These are phyloP conservation scores for Euphorbia lathyris DNA, from an alignment of 345 rosid genomes.

Conservation along the genomic window DNA sequence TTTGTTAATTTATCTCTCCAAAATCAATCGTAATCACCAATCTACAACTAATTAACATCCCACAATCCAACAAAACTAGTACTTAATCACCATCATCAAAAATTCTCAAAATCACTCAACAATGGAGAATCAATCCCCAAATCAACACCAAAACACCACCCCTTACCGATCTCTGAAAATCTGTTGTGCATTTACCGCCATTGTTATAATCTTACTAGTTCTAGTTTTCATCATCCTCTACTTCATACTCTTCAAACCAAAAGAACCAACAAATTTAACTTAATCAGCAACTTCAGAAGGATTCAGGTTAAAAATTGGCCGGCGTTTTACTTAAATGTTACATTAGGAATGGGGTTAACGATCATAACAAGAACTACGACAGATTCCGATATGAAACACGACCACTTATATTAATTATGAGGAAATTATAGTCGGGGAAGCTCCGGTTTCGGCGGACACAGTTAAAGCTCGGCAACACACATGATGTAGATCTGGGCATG, in stretches of 20 bases:
- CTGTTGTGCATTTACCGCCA: background rate
- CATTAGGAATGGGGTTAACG: slow-evolving; percentile 25
- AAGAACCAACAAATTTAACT: slow-evolving; percentile 25
- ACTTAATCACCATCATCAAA: no score
- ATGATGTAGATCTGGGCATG: slow-evolving; percentile 22
- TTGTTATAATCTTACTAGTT: background rate
- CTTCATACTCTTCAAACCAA: slow-evolving; percentile 34
- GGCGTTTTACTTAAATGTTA: slow-evolving; percentile 6
- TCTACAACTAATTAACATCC: background rate
- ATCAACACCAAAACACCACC: no score
- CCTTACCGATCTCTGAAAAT: no score
- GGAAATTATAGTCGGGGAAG: slow-evolving; percentile 21
- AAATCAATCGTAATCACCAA: slow-evolving; percentile 11
- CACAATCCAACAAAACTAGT: no score
- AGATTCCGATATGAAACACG: slow-evolving; percentile 27
- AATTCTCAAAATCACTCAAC: background rate
- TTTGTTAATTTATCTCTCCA: no score
- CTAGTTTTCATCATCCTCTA: slow-evolving; percentile 9
- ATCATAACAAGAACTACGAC: slow-evolving; percentile 40
- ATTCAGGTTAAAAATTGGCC: background rate
- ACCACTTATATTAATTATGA: slow-evolving; percentile 27
- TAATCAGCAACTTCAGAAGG: slow-evolving; percentile 21
- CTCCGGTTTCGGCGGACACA: slow-evolving; percentile 18
- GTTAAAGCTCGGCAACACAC: slow-evolving; percentile 33
- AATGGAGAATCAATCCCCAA: background rate